Evolutionary conservation across 805 yeast species (phyloP), one percentile per base, ranked within the genome.

Genomic region (Pichia heedii): DNA sequence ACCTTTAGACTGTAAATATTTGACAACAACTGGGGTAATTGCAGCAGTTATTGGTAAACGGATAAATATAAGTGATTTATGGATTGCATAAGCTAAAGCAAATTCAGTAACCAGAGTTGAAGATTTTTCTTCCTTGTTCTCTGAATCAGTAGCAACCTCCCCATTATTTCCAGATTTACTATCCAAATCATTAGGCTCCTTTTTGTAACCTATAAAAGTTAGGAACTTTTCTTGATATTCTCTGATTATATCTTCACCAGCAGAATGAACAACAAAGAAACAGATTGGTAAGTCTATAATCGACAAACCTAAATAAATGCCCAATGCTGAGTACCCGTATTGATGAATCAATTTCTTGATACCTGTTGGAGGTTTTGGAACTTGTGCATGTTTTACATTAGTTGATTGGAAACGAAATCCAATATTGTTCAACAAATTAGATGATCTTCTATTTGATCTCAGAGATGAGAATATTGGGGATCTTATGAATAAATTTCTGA

Each of bases 21-120:
- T 68, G 5, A 87, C 95, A 2, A 87, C 71, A 1, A 77, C 58
- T 6, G 98, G 98, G 0, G 97, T 88, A 12, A 89, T 73, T 2
- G 95, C 95, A 0, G 96, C 96, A 0, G 97, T 83, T 26, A 87
- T 61, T 13, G 98, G 98, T 5, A 93, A 67, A 49, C 98, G 74
- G 35, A 93, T 73, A 47, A 90, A 76, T 21, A 90, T 74, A 49
- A 93, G 70, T 5, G 89, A 76, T 66, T 93, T 93, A 68, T 93
- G 97, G 37, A 93, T 67, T 3, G 96, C 96, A 60, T 93, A 93
- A 0, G 97, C 97, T 41, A 93, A 74, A 12, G 84, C 79, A 52
- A 87, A 77, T 62, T 90, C 97, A 0, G 97, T 83, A 71, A 85
- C 58, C 57, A 87, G 59, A 44, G 80, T 69, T 8, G 62, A 56